These are phyloP conservation scores for Luzula sylvatica DNA, from an alignment of 176 grass and related monocot species.

Conservation along the genomic window DNA sequence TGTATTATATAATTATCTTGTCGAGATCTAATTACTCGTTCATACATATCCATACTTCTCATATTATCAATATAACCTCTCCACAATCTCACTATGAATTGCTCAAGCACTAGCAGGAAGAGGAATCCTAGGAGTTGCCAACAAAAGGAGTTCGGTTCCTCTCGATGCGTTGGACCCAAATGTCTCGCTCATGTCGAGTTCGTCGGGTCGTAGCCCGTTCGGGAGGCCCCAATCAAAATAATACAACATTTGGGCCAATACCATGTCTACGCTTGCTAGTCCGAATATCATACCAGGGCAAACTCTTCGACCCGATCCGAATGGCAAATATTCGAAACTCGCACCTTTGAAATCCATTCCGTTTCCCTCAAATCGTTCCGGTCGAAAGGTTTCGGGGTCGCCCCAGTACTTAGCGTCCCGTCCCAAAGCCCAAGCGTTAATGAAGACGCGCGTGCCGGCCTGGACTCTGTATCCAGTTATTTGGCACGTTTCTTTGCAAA, in stretches of 20 bases:
- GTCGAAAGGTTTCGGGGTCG: constrained; percentile 11
- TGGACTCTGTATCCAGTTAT: constrained; percentile 33
- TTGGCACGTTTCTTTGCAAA: constrained; percentile 24
- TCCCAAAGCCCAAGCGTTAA: constrained; percentile 20
- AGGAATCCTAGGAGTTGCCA: neutral
- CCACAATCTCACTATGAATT: too few species aligned
- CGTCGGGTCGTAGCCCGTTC: neutral
- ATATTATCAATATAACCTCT: too few species aligned
- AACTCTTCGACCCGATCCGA: constrained; percentile 24
- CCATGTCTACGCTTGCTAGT: constrained; percentile 8
- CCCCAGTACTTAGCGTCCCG: constrained; percentile 11
- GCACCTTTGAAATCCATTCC: neutral
- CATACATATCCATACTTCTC: too few species aligned
- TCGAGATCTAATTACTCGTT: too few species aligned
- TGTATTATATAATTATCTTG: too few species aligned
- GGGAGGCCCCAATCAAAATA: constrained; percentile 27
- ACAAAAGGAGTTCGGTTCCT: neutral
- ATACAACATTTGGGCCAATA: constrained; percentile 19
- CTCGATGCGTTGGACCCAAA: constrained; percentile 9
- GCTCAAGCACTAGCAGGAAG: too few species aligned
- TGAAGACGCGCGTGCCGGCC: constrained; percentile 18
- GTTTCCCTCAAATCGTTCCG: constrained; percentile 15
- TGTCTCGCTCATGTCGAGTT: constrained; percentile 22
- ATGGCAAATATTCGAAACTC: constrained; percentile 20
- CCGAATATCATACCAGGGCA: constrained; percentile 30